These are phyloP conservation scores for Gigaspora rosea DNA, from an alignment of 192 early-diverging fungal species.

Conservation along the genomic window DNA sequence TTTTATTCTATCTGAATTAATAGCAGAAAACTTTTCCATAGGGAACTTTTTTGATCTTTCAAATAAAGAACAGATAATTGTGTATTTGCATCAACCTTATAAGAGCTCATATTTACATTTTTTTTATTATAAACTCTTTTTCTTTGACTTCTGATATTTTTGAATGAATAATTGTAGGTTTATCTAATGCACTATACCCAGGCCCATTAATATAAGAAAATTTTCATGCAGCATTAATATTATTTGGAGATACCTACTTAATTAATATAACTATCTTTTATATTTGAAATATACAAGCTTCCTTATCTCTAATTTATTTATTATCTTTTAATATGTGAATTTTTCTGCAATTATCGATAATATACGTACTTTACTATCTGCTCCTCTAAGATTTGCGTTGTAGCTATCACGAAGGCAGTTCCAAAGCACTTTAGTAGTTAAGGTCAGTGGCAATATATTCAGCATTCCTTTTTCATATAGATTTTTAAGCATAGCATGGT, in stretches of 20 bases:
- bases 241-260: too few species aligned
- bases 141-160: too few species aligned
- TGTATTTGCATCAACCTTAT: background rate
- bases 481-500: too few species aligned
- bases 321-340: conserved; percentile 3
- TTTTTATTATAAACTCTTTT: too few species aligned
- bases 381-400: background rate
- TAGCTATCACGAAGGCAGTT: background rate
- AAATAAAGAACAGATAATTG: background rate
- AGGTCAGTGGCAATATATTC: background rate
- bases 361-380: background rate
- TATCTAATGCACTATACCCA: too few species aligned
- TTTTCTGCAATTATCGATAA: conserved; percentile 15
- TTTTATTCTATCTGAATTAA: too few species aligned
- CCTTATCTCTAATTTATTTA: background rate
- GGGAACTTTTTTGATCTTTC: background rate
- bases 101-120: too few species aligned
- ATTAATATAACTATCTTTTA: background rate
- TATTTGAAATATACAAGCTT: background rate
- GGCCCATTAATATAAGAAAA: too few species aligned
- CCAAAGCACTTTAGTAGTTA: too few species aligned
- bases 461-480: background rate
- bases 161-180: too few species aligned
- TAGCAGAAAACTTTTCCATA: background rate
- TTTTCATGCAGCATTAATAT: too few species aligned